These are phyloP conservation scores for Metschnikowia noctiluminum DNA, from an alignment of 805 yeast genomes.

Conservation along the genomic window DNA sequence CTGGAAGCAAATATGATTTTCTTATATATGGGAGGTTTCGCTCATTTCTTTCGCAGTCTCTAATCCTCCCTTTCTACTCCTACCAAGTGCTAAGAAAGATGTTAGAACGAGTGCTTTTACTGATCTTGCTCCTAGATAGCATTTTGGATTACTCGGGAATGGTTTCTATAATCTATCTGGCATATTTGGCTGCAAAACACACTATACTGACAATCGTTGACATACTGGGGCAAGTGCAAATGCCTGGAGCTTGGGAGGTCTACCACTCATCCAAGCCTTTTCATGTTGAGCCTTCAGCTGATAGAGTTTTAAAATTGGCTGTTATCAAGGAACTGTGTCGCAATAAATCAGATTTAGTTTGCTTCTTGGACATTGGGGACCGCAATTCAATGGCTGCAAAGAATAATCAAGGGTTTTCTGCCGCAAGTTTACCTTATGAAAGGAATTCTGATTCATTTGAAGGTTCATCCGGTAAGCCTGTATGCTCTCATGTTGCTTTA, in stretches of 20 bases:
- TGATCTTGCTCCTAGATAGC: neutral
- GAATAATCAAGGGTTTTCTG: neutral
- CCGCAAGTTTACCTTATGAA: neutral
- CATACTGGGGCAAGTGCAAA: neutral
- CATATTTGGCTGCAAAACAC: neutral
- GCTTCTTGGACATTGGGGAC: neutral
- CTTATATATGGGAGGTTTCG: neutral
- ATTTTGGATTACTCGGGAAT: neutral
- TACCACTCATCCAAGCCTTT: neutral
- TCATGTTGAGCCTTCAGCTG: too few species aligned
- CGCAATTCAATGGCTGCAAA: neutral
- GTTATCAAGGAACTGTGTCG: neutral
- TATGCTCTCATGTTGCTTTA: too few species aligned
- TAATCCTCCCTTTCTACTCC: neutral
- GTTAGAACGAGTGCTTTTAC: neutral
- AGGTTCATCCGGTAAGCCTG: too few species aligned
- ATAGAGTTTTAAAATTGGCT: too few species aligned
- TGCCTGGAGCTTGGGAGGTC: neutral
- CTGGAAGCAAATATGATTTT: neutral
- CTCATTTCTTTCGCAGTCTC: neutral
- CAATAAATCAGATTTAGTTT: too few species aligned
- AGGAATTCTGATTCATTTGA: too few species aligned
- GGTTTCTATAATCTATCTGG: neutral
- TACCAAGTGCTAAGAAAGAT: neutral
- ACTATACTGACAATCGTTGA: neutral